Percentiles rank a stretch among this genome's conserved stretches.
Evolutionary conservation across 192 early-diverging fungal genomes (phyloP).

Genomic region (Podila clonocystis): DNA sequence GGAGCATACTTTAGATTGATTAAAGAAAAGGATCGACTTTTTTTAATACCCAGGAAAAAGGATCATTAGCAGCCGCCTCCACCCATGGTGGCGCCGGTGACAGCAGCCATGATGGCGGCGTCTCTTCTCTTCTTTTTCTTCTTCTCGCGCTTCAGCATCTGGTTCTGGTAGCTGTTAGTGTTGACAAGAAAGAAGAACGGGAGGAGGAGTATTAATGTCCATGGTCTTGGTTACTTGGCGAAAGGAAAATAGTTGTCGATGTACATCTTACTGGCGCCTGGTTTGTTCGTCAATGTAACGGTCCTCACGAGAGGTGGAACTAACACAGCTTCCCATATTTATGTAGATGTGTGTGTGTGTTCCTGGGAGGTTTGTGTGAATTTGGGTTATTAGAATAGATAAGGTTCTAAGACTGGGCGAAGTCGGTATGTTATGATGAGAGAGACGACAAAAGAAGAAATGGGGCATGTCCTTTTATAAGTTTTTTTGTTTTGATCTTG

Average conservation of each 20-base stretch:
- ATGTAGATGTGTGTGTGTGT: background rate
- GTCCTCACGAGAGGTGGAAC: slow-evolving; percentile 3
- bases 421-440: no score
- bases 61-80: background rate
- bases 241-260: background rate
- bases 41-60: background rate
- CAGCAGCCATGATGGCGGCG: background rate
- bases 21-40: background rate
- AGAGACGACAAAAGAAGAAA: no score
- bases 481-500: no score
- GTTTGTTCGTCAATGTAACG: slow-evolving; percentile 2
- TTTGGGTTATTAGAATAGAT: background rate
- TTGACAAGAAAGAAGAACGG: no score
- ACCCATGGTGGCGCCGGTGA: background rate
- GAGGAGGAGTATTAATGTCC: background rate
- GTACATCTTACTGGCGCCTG: slow-evolving; percentile 9
- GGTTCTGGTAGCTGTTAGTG: no score
- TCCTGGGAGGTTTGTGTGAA: no score
- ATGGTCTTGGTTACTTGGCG: background rate
- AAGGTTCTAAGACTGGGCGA: no score
- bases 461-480: no score
- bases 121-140: background rate
- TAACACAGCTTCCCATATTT: slow-evolving; percentile 8
- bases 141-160: background rate
- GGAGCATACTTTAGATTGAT: no score